A percentile compares a stretch with the other conserved stretches of the same genome.
Evolutionary conservation across 2,329 filamentous ascomycete genomes (phyloP).

Genomic region (Ceratocystis albifundus): DNA sequence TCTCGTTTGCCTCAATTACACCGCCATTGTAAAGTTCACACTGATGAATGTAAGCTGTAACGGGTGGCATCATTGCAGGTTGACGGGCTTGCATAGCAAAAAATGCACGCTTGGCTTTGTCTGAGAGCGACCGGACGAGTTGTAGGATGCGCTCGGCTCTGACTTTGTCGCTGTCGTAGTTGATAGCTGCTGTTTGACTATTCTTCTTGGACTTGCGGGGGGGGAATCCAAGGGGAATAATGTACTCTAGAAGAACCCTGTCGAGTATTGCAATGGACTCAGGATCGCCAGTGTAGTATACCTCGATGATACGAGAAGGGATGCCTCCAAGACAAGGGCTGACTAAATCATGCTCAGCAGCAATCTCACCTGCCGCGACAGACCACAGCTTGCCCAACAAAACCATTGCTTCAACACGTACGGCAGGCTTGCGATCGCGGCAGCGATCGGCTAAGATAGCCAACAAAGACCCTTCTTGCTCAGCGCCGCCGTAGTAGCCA

Average conservation of each 20-base stretch:
- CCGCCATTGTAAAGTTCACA: constrained; percentile 88
- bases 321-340: constrained; percentile 65
- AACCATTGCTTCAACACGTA: constrained; percentile 78
- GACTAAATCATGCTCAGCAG: constrained; percentile 67
- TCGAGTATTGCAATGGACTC: constrained; percentile 80
- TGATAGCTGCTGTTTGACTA: constrained; percentile 37
- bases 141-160: constrained; percentile 75
- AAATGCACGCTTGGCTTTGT: constrained; percentile 71
- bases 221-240: constrained; percentile 84
- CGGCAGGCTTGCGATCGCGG: constrained; percentile 69
- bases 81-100: constrained; percentile 76
- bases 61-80: constrained; percentile 57
- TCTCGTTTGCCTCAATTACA: constrained; percentile 60
- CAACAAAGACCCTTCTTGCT: constrained; percentile 65
- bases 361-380: constrained; percentile 79
- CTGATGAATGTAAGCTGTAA: constrained; percentile 66
- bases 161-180: constrained; percentile 56
- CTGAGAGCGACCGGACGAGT: constrained; percentile 65
- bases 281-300: constrained; percentile 77
- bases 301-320: constrained; percentile 73
- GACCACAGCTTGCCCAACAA: constrained; percentile 82
- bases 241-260: constrained; percentile 70
- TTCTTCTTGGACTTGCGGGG: constrained; percentile 52
- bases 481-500: constrained; percentile 61
- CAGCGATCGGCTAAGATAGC: constrained; percentile 74